Percentiles rank a stretch among this genome's conserved stretches.
phyloP scores from a whole-genome alignment of 1,284 basidiomycete genomes.

The Apiotrichum mycotoxinovorans region DNA sequence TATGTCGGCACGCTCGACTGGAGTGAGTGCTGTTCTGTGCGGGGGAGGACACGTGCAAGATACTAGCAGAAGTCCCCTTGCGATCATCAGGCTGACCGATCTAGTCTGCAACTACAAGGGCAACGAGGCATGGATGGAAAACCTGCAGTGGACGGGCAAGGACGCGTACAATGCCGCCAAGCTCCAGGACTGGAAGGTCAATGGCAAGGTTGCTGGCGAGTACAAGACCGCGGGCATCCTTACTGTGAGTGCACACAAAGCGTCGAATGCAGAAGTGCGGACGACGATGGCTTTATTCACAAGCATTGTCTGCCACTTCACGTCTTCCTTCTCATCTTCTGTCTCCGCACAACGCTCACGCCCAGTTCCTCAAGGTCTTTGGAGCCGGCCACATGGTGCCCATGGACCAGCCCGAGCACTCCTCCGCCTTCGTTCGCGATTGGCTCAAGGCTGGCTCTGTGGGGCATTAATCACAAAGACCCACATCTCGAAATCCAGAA shows the following conservation, averaged over 20 bases:
- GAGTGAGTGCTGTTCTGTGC: slow-evolving; percentile 22
- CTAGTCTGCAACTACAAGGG: slow-evolving; percentile 65
- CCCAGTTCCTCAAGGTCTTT: slow-evolving; percentile 31
- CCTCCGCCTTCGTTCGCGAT: slow-evolving; percentile 45
- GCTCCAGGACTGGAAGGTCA: slow-evolving; percentile 53
- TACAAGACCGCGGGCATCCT: slow-evolving; percentile 60
- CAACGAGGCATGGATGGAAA: slow-evolving; percentile 63
- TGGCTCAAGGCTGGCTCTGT: slow-evolving; percentile 38
- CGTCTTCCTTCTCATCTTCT: too few species aligned
- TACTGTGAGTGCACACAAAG: slow-evolving; percentile 57
- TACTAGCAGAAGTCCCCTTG: too few species aligned
- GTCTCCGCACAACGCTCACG: not conserved
- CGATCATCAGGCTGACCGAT: too few species aligned
- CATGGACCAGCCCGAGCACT: slow-evolving; percentile 49
- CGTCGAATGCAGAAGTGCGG: slow-evolving; percentile 31
- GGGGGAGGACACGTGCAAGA: not conserved
- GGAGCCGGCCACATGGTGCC: slow-evolving; percentile 51
- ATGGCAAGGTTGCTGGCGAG: slow-evolving; percentile 54
- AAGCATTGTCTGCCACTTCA: too few species aligned
- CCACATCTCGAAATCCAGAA: too few species aligned
- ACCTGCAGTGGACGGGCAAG: slow-evolving; percentile 63
- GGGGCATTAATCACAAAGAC: not conserved
- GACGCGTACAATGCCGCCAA: slow-evolving; percentile 53
- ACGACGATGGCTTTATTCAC: too few species aligned
- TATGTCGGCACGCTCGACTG: slow-evolving; percentile 62